These are phyloP conservation scores for Mortierella sp. DNA, from an alignment of 371 early-diverging fungal genomes.

Conservation along the genomic window DNA sequence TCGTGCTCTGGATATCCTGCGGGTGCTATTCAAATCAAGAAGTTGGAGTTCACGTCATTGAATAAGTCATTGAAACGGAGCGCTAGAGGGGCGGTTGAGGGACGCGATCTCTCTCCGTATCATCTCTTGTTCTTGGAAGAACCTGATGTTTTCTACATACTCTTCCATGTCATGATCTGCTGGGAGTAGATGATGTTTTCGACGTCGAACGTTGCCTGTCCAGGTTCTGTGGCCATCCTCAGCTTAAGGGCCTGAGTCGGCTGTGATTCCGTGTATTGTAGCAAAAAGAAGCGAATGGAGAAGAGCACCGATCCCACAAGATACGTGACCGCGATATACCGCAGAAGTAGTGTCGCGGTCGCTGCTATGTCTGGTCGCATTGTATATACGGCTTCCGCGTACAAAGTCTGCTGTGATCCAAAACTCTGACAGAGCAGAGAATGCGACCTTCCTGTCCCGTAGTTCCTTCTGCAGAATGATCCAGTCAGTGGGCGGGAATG, in stretches of 20 bases:
- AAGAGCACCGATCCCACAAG: conserved; percentile 34
- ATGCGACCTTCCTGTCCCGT: too few relatives aligned
- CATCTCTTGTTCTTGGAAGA: too few relatives aligned
- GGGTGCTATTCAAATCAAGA: neutral
- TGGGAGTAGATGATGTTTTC: conserved; percentile 26
- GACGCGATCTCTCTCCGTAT: too few relatives aligned
- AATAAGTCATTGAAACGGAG: too few relatives aligned
- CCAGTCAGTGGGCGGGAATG: too few relatives aligned
- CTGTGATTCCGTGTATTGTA: conserved; percentile 12
- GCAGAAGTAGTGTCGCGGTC: neutral
- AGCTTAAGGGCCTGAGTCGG: neutral
- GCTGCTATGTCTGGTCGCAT: neutral
- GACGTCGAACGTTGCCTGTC: conserved; percentile 43
- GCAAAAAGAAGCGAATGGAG: conserved; percentile 18
- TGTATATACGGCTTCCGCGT: too few relatives aligned
- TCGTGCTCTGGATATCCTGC: conserved; percentile 13
- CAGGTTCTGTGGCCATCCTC: conserved; percentile 22
- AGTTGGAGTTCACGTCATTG: neutral
- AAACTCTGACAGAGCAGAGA: too few relatives aligned
- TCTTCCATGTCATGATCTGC: conserved; percentile 41
- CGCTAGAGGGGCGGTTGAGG: too few relatives aligned
- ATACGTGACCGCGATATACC: neutral
- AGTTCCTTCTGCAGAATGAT: too few relatives aligned
- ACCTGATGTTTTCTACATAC: conserved; percentile 7
- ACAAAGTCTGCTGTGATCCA: too few relatives aligned